phyloP scores from a whole-genome alignment of 441 rosid genomes.

The Erodium trifolium region DNA sequence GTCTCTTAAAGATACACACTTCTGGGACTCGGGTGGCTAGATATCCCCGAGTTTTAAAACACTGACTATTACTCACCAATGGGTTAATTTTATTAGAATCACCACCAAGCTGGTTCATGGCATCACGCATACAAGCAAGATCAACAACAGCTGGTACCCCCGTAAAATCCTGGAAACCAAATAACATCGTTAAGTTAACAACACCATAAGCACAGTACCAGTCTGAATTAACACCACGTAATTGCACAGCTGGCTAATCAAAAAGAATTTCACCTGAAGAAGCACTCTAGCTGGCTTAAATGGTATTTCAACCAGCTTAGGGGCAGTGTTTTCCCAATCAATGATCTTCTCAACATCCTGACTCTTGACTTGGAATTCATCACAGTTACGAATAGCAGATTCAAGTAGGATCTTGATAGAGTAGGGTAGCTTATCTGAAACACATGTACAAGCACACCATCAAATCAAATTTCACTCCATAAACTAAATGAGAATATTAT shows the following conservation, averaged over 20 bases:
- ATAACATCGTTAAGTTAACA: slow-evolving; percentile 7
- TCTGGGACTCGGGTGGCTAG: too few species aligned
- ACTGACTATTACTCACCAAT: slow-evolving; percentile 27
- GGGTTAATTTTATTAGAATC: slow-evolving; percentile 55
- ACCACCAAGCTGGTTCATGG: slow-evolving; percentile 60
- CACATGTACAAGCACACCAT: slow-evolving; percentile 18
- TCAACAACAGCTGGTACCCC: slow-evolving; percentile 76
- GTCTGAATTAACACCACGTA: background rate
- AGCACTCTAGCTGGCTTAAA: slow-evolving; percentile 66
- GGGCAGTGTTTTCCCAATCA: slow-evolving; percentile 53
- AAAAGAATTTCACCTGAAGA: slow-evolving; percentile 38
- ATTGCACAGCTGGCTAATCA: background rate
- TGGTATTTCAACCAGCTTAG: slow-evolving; percentile 61
- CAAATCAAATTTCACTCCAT: slow-evolving; percentile 3
- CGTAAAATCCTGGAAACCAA: slow-evolving; percentile 45
- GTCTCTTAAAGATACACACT: too few species aligned
- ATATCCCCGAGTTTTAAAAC: too few species aligned
- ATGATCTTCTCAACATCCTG: slow-evolving; percentile 23
- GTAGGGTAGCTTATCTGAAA: slow-evolving; percentile 52
- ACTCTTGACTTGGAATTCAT: slow-evolving; percentile 57
- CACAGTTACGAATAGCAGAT: slow-evolving; percentile 65
- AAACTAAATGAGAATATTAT: background rate
- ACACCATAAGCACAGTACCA: background rate
- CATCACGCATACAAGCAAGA: slow-evolving; percentile 72
- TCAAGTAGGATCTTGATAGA: slow-evolving; percentile 59